Conservation (phyloP, 441 rosid genomes). For the Adansonia madagascariensis region DNA sequence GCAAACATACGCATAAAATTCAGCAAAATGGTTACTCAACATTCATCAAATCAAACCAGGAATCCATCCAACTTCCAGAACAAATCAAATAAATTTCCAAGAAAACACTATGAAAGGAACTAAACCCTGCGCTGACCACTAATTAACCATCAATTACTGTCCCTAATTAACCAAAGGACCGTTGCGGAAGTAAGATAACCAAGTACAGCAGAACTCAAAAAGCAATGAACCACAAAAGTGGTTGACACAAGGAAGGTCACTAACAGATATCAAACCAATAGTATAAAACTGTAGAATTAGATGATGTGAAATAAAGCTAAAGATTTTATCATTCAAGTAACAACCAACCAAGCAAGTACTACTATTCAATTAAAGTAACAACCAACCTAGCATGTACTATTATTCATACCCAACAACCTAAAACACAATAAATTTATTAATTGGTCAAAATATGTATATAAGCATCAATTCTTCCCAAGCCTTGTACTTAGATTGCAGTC, state of each 20-base stretch:
- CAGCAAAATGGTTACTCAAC: not conserved
- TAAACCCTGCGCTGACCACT: not conserved
- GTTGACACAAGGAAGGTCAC: not conserved
- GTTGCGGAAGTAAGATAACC: not conserved
- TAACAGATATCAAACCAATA: not conserved
- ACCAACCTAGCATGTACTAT: no score
- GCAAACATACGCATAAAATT: not conserved
- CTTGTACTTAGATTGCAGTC: not conserved
- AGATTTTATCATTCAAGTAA: not conserved
- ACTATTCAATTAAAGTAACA: no score
- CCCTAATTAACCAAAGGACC: not conserved
- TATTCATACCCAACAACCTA: not conserved
- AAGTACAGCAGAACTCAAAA: not conserved
- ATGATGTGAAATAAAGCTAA: not conserved
- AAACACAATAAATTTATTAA: not conserved
- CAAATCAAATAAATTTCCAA: not conserved
- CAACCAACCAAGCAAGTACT: not conserved
- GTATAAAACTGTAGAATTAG: not conserved
- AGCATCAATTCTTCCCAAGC: slow-evolving; percentile 9
- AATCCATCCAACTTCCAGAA: not conserved
- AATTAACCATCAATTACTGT: not conserved
- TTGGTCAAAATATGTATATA: not conserved
- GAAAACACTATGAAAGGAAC: not conserved
- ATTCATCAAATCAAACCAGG: slow-evolving; percentile 10
- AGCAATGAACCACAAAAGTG: not conserved